phyloP scores from a whole-genome alignment of 2,329 filamentous ascomycete genomes.

The Cercospora sesami region DNA sequence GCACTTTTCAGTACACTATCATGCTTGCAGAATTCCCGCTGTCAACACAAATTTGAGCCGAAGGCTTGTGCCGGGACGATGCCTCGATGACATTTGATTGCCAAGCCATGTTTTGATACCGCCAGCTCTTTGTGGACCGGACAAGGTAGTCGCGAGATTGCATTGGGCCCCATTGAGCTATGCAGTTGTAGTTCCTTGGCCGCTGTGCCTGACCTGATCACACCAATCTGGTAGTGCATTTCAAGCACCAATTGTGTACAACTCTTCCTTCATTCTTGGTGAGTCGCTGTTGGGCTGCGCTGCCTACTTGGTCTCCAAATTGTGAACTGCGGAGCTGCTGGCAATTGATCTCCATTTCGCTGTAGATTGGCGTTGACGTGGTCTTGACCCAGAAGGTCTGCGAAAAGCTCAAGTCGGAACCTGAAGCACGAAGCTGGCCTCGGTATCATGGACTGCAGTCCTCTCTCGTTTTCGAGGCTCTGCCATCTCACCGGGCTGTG shows the following conservation, averaged over 20 bases:
- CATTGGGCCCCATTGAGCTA: not conserved
- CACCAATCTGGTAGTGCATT: not conserved
- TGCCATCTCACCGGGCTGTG: not conserved
- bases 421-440: not conserved
- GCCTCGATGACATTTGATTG: not conserved
- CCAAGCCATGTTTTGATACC: not conserved
- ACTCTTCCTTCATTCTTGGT: not conserved
- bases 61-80: not conserved
- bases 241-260: not conserved
- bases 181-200: not conserved
- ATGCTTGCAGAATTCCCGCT: not conserved
- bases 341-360: not conserved
- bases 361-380: not conserved
- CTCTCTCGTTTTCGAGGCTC: not conserved
- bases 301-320: not conserved
- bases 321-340: not conserved
- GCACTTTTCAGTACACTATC: not conserved
- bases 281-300: not conserved
- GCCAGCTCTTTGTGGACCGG: not conserved
- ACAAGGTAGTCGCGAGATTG: not conserved
- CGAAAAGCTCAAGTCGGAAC: not conserved
- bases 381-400: not conserved
- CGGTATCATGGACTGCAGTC: not conserved
- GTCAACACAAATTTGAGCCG: not conserved
- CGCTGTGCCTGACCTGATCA: not conserved